These are phyloP conservation scores for Thraustotheca clavata DNA, from an alignment of 352 stramenopile genomes.

Conservation along the genomic window DNA sequence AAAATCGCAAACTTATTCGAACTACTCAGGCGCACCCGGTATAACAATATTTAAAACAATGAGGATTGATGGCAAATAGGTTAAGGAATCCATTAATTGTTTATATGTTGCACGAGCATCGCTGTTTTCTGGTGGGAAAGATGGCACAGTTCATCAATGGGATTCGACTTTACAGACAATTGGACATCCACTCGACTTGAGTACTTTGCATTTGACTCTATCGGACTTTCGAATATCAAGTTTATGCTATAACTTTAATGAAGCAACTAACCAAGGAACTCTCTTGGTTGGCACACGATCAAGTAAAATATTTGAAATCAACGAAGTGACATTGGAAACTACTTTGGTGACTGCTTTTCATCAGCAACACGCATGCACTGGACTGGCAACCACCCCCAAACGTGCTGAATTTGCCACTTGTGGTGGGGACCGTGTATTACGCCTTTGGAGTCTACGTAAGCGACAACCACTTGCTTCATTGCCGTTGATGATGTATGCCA, in stretches of 20 bases:
- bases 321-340: constrained; percentile 22
- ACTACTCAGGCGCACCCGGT: constrained; percentile 51
- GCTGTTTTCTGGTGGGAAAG: constrained; percentile 67
- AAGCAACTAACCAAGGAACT: constrained; percentile 24
- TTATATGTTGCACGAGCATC: constrained; percentile 20
- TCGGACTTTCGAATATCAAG: constrained; percentile 67
- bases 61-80: constrained; percentile 21
- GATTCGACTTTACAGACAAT: constrained; percentile 65
- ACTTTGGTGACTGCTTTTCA: constrained; percentile 15
- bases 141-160: constrained; percentile 72
- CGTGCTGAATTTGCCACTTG: constrained; percentile 20
- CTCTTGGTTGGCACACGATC: constrained; percentile 49
- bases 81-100: constrained; percentile 20
- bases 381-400: constrained; percentile 10
- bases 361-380: not conserved
- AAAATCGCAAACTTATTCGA: constrained; percentile 41
- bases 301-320: constrained; percentile 47
- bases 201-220: constrained; percentile 22
- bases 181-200: constrained; percentile 54
- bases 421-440: constrained; percentile 10
- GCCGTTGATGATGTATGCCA: constrained; percentile 27
- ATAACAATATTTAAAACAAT: constrained; percentile 53
- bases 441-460: constrained; percentile 45
- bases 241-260: constrained; percentile 47
- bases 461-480: constrained; percentile 25